phyloP scores from a whole-genome alignment of 306 rosid species.

The Gillenia trifoliata region DNA sequence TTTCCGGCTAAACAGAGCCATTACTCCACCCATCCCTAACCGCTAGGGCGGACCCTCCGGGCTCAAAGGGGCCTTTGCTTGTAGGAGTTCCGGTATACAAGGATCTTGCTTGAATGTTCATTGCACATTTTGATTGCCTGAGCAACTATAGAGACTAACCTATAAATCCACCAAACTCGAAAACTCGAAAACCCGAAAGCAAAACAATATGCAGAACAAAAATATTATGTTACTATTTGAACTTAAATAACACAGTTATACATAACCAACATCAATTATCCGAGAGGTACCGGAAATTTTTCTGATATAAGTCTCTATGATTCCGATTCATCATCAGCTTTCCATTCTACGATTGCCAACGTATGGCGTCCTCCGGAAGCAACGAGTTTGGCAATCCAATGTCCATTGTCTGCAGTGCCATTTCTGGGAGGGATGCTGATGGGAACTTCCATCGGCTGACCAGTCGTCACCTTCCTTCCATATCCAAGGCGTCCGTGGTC shows the following conservation, averaged over 20 bases:
- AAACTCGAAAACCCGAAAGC: not conserved
- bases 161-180: not conserved
- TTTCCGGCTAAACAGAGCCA: too few species aligned
- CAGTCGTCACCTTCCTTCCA: slow-evolving; percentile 91
- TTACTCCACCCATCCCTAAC: too few species aligned
- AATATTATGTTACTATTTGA: not conserved
- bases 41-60: not conserved
- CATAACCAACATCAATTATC: not conserved
- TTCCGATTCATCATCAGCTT: slow-evolving; percentile 34
- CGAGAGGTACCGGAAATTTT: slow-evolving; percentile 1
- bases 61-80: not conserved
- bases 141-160: not conserved
- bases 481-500: slow-evolving; percentile 98
- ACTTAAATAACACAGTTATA: not conserved
- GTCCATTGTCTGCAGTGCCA: slow-evolving; percentile 37
- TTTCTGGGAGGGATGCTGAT: slow-evolving; percentile 47
- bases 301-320: slow-evolving; percentile 10
- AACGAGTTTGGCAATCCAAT: slow-evolving; percentile 76
- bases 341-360: slow-evolving; percentile 75
- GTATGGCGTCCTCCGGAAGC: slow-evolving; percentile 99
- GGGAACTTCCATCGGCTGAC: slow-evolving; percentile 95
- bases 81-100: not conserved
- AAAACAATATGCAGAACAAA: not conserved
- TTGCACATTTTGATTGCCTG: not conserved
- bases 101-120: not conserved